Percentiles rank a stretch among this genome's conserved stretches.
phyloP scores from a whole-genome alignment of 495 filamentous ascomycete genomes.

The Neurospora sp. region DNA sequence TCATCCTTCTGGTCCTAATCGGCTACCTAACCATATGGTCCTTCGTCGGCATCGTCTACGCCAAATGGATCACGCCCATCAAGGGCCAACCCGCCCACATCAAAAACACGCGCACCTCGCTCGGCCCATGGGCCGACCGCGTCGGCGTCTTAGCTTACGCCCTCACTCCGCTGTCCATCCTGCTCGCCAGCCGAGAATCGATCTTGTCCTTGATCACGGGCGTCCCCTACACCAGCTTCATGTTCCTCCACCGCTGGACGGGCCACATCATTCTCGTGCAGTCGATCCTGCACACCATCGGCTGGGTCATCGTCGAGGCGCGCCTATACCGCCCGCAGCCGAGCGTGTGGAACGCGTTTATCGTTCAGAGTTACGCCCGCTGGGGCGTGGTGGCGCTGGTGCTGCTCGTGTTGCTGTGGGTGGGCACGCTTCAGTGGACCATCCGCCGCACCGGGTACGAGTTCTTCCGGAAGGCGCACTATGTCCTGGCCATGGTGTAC shows the following conservation, averaged over 20 bases:
- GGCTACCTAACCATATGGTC: slow-evolving; percentile 51
- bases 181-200: slow-evolving; percentile 49
- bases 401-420: slow-evolving; percentile 45
- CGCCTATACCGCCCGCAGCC: slow-evolving; percentile 58
- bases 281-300: slow-evolving; percentile 51
- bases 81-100: slow-evolving; percentile 29
- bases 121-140: slow-evolving; percentile 53
- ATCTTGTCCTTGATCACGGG: slow-evolving; percentile 52
- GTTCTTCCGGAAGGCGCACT: slow-evolving; percentile 54
- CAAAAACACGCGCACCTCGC: slow-evolving; percentile 45
- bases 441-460: slow-evolving; percentile 53
- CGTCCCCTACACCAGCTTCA: slow-evolving; percentile 57
- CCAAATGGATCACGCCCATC: slow-evolving; percentile 50
- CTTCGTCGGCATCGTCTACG: slow-evolving; percentile 51
- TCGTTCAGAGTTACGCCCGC: slow-evolving; percentile 48
- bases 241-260: slow-evolving; percentile 58
- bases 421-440: slow-evolving; percentile 42
- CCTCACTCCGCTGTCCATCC: slow-evolving; percentile 51
- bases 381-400: slow-evolving; percentile 56
- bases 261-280: slow-evolving; percentile 56
- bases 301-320: slow-evolving; percentile 52
- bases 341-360: slow-evolving; percentile 35
- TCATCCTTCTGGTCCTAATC: slow-evolving; percentile 34
- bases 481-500: slow-evolving; percentile 54
- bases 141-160: slow-evolving; percentile 57